Evolutionary conservation across 2,329 filamentous ascomycete genomes (phyloP).

Genomic region (Penicillium sp.): DNA sequence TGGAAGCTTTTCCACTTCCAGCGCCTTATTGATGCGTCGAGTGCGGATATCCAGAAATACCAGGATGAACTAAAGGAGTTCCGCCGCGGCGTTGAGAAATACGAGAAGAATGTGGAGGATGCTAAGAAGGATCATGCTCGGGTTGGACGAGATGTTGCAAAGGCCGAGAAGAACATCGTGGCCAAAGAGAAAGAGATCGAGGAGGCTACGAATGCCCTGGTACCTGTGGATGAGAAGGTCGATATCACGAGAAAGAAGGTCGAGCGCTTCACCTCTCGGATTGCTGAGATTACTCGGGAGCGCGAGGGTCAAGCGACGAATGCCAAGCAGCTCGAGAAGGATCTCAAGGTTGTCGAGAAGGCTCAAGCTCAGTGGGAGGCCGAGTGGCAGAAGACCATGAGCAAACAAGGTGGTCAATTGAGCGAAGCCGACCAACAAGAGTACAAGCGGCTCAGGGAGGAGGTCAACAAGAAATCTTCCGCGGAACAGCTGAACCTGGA

Average conservation of each 20-base stretch:
- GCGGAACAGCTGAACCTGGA: slow-evolving; percentile 74
- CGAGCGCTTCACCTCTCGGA: slow-evolving; percentile 57
- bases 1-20: slow-evolving; percentile 98
- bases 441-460: slow-evolving; percentile 73
- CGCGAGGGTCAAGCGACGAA: slow-evolving; percentile 60
- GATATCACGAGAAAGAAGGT: slow-evolving; percentile 65
- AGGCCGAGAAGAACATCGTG: slow-evolving; percentile 77
- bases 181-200: slow-evolving; percentile 79
- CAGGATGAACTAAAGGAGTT: slow-evolving; percentile 92
- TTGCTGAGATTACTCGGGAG: slow-evolving; percentile 65
- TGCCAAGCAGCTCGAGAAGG: slow-evolving; percentile 67
- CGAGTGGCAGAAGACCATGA: slow-evolving; percentile 74
- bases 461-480: slow-evolving; percentile 74
- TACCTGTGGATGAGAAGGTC: slow-evolving; percentile 89
- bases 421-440: slow-evolving; percentile 80
- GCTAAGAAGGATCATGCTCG: slow-evolving; percentile 73
- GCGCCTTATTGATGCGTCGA: slow-evolving; percentile 83
- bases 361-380: slow-evolving; percentile 80
- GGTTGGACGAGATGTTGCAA: slow-evolving; percentile 65
- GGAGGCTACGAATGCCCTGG: slow-evolving; percentile 70
- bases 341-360: slow-evolving; percentile 76
- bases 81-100: slow-evolving; percentile 75
- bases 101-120: slow-evolving; percentile 67
- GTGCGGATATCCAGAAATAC: slow-evolving; percentile 79
- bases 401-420: slow-evolving; percentile 76